phyloP scores from a whole-genome alignment of 305 asterid species.

The Salvia sclarea region DNA sequence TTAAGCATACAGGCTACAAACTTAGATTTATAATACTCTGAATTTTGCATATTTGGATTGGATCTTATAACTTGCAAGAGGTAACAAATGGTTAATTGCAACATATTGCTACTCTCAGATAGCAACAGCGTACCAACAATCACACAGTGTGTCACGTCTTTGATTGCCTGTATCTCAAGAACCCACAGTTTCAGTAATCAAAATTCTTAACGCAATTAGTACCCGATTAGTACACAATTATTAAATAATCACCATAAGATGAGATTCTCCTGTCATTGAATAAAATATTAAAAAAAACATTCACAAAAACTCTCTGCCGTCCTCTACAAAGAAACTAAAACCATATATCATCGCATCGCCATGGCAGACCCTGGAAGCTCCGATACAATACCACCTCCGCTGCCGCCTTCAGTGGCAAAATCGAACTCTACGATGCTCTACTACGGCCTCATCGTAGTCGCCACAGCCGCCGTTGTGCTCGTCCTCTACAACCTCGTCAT shows the following conservation, averaged over 20 bases:
- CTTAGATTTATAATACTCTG: not conserved
- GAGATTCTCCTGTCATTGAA: constrained; percentile 8
- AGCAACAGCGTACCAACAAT: constrained; percentile 27
- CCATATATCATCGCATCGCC: not conserved
- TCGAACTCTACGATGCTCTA: constrained; percentile 51
- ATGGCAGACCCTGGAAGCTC: constrained; percentile 43
- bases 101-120: constrained; percentile 15
- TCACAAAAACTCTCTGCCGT: constrained; percentile 4
- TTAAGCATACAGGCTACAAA: not conserved
- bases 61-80: not conserved
- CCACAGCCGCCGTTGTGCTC: constrained; percentile 51
- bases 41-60: constrained; percentile 2
- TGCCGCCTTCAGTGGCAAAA: constrained; percentile 28
- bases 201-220: constrained; percentile 18
- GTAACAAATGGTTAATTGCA: not conserved
- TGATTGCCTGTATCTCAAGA: constrained; percentile 15
- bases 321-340: not conserved
- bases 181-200: not conserved
- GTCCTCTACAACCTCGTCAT: constrained; percentile 53
- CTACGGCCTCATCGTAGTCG: constrained; percentile 63
- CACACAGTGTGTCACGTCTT: constrained; percentile 11
- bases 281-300: not conserved
- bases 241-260: constrained; percentile 14
- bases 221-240: constrained; percentile 1
- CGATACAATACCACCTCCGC: constrained; percentile 19